Evolutionary conservation across 1,284 basidiomycete species (phyloP).

Genomic region (Lignosus rhinocerotis): DNA sequence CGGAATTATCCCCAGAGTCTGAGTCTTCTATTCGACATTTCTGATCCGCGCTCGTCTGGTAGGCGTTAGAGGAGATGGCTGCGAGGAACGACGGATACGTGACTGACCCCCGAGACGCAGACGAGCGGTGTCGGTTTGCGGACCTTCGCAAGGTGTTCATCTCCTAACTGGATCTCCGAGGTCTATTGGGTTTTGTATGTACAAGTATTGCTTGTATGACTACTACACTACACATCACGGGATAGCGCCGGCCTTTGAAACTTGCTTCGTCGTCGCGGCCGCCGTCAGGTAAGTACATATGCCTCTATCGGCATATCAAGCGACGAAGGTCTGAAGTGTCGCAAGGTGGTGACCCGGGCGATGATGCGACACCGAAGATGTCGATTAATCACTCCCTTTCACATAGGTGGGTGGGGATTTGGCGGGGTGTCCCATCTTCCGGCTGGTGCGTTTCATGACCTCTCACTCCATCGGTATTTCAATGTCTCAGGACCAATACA

Average conservation of each 20-base stretch:
- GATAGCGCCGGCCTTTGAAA: too few species aligned
- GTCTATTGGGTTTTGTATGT: slow-evolving; percentile 2
- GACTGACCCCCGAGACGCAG: slow-evolving; percentile 75
- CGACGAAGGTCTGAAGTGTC: too few species aligned
- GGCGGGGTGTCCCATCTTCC: too few species aligned
- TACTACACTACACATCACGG: too few species aligned
- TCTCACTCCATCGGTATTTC: not conserved
- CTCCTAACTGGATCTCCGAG: slow-evolving; percentile 42
- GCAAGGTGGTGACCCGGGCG: too few species aligned
- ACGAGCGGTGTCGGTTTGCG: slow-evolving; percentile 61
- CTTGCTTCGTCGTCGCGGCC: not conserved
- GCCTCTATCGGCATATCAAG: not conserved
- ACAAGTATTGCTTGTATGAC: slow-evolving; percentile 2
- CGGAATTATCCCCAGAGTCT: slow-evolving; percentile 6
- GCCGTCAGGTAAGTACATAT: not conserved
- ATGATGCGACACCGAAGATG: too few species aligned
- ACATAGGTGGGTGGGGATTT: too few species aligned
- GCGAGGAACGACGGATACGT: slow-evolving; percentile 72
- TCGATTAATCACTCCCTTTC: too few species aligned
- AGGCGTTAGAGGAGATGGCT: slow-evolving; percentile 87
- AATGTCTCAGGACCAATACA: not conserved
- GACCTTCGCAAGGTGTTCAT: slow-evolving; percentile 87
- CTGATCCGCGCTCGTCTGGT: not conserved
- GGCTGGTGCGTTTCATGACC: not conserved
- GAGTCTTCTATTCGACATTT: not conserved